These are phyloP conservation scores for Harringtonia lauricola DNA, from an alignment of 2,329 filamentous ascomycete genomes.

Conservation along the genomic window DNA sequence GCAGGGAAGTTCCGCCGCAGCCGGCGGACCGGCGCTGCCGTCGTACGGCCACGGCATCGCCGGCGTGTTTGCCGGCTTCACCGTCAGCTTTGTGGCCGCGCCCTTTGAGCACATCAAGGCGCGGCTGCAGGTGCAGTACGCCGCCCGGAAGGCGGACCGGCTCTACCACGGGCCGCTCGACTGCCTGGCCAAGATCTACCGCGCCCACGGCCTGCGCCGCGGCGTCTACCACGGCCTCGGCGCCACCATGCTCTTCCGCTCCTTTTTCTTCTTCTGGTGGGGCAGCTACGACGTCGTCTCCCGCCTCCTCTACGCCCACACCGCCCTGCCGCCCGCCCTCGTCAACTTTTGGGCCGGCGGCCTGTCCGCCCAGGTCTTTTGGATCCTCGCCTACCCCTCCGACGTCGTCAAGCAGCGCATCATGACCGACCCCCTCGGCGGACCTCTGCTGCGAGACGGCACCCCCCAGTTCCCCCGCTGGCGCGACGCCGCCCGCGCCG, in stretches of 20 bases:
- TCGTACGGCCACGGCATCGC: conserved; percentile 76
- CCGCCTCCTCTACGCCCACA: conserved; percentile 47
- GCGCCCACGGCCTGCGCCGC: conserved; percentile 55
- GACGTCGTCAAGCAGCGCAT: conserved; percentile 94
- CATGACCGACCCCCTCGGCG: conserved; percentile 87
- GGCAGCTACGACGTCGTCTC: conserved; percentile 84
- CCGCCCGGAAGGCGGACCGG: conserved; percentile 62
- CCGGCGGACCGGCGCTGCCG: conserved; percentile 46
- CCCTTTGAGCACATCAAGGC: conserved; percentile 95
- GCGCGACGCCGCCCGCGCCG: conserved; percentile 66
- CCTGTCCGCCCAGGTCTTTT: conserved; percentile 86
- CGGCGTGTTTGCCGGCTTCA: conserved; percentile 75
- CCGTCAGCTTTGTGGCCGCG: conserved; percentile 85
- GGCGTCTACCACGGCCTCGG: conserved; percentile 80
- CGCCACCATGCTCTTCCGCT: conserved; percentile 79
- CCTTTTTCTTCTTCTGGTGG: conserved; percentile 99
- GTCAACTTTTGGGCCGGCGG: conserved; percentile 98
- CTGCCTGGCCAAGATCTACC: conserved; percentile 60
- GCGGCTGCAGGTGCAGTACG: conserved; percentile 87
- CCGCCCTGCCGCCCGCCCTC: conserved; percentile 56
- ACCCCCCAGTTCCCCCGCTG: conserved; percentile 60
- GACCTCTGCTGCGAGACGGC: conserved; percentile 54
- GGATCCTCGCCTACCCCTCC: conserved; percentile 82
- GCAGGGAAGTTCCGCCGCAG: conserved; percentile 19
- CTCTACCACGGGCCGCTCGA: conserved; percentile 83